phyloP scores from a whole-genome alignment of 176 grass and related monocot genomes.

The Triticum turgidum region DNA sequence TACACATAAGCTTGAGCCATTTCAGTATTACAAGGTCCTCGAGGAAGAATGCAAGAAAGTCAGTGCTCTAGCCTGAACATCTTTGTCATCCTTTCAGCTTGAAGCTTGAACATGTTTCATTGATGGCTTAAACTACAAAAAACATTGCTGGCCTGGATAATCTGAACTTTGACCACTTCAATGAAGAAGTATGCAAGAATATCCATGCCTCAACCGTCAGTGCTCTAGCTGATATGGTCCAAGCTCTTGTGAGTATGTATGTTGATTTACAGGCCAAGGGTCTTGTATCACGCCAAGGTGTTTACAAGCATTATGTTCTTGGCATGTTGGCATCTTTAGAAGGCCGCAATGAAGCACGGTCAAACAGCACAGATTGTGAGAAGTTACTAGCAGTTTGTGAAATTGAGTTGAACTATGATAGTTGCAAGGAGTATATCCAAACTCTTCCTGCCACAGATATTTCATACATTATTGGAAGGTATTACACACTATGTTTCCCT shows the following conservation, averaged over 20 bases:
- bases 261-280: slow-evolving; percentile 66
- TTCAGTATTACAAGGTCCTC: slow-evolving; percentile 86
- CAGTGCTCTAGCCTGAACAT: no score
- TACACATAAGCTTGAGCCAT: slow-evolving; percentile 75
- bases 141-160: slow-evolving; percentile 84
- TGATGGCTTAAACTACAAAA: slow-evolving; percentile 85
- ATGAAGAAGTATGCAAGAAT: slow-evolving; percentile 96
- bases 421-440: slow-evolving; percentile 74
- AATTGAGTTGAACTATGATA: slow-evolving; percentile 83
- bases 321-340: slow-evolving; percentile 82
- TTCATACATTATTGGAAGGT: slow-evolving; percentile 58
- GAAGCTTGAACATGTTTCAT: slow-evolving; percentile 40
- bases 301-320: slow-evolving; percentile 92
- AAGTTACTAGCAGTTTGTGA: slow-evolving; percentile 60
- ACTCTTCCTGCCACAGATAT: slow-evolving; percentile 69
- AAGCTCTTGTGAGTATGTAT: slow-evolving; percentile 78
- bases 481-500: slow-evolving; percentile 76
- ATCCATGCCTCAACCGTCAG: slow-evolving; percentile 60
- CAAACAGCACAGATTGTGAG: slow-evolving; percentile 57
- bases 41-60: slow-evolving; percentile 88
- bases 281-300: slow-evolving; percentile 75
- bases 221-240: slow-evolving; percentile 68
- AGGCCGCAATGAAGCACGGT: slow-evolving; percentile 74
- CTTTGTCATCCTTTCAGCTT: no score
- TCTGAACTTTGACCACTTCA: slow-evolving; percentile 95